Evolutionary conservation across 2,329 filamentous ascomycete genomes (phyloP), one percentile per base, ranked within the genome.

Genomic region (Trichoderma polysporum): DNA sequence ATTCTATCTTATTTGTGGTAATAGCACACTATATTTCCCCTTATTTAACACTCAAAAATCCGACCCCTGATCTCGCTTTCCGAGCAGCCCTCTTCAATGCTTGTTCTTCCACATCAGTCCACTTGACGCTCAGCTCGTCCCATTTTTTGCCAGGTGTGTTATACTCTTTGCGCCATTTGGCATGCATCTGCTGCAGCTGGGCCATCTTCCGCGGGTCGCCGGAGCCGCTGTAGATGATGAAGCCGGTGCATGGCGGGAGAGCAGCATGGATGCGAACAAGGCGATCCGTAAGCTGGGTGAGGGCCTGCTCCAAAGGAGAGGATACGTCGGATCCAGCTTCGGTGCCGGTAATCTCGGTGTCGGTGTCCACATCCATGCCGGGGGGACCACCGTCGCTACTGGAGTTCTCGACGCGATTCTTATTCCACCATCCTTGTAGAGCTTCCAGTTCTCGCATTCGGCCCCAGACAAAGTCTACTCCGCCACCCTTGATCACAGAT

Each of bases 141-240:
- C 88, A 91, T 71, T 89, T 89, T 69, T 81, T 85, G 13, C 86
- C 85, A 0, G 84, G 84, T 9, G 83, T 84, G 75, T 88, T 87
- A 75, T 88, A 90, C 76, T 91, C 88, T 71, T 82, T 83, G 74
- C 84, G 86, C 80, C 85, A 89, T 75, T 85, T 83, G 7, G 82
- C 75, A 59, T 90, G 85, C 81, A 88, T 79, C 25, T 82, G 82
- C 79, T 89, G 86, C 70, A 90, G 78, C 47, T 82, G 80, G 68
- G 83, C 84, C 87, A 90, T 89, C 72, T 87, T 84, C 37, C 88
- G 84, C n/a, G 88, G 88, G 72, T 91, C 87, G 45, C 89, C 89
- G 6, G 86, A 89, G 69, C 89, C 89, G 71, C 85, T 88, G 76
- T 88, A 88, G 37, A 91, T 78, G 53, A 91, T 82, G 65, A 91